Evolutionary conservation across 2,329 filamentous ascomycete genomes (phyloP), one percentile per base, ranked within the genome.

Genomic region (Leptographium wingfieldii): DNA sequence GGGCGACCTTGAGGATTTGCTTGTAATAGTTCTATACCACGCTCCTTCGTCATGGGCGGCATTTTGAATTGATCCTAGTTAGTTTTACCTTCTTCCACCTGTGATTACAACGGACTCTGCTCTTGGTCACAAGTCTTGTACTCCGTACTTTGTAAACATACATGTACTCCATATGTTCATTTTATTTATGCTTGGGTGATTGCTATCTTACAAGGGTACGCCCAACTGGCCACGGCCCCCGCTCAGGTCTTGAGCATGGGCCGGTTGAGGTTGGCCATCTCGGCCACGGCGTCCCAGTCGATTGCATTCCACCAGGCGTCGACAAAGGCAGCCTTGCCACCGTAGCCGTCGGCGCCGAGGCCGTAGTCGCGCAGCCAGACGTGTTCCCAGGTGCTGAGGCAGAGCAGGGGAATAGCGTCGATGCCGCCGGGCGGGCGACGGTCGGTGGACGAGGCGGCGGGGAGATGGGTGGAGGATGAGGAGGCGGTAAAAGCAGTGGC

Each of bases 311-410:
- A 99, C 92, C 92, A 97, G 51, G 80, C 79, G 70, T 88, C 81
- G 58, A 92, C 78, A 72, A 83, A 99, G 58, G 77, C 74, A 58
- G 78, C 77, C 83, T 96, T 99, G 56, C 90, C 90, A 53, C 77
- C 79, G 60, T 85, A 72, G 5, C 86, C 86, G 49, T 71, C 71
- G 1, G 68, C 71, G 11, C 78, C 77, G 35, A 84, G 70, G 57
- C 82, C 82, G 73, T 88, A 96, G 72, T 97, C 91, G 59, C 82
- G 81, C 71, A 97, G 75, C 83, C 88, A 99, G 10, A 87, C 86
- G 74, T 97, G 94, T 77, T 97, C 87, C 94, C 94, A 99, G 5
- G 91, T 96, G 75, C 91, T 97, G 62, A 97, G 81, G 71, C 92
- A 96, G 67, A 99, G 76, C 62, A 97, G 78, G 14, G 92, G 92